These are phyloP conservation scores for Saraca asoca DNA, from an alignment of 331 rosid species.

Conservation along the genomic window DNA sequence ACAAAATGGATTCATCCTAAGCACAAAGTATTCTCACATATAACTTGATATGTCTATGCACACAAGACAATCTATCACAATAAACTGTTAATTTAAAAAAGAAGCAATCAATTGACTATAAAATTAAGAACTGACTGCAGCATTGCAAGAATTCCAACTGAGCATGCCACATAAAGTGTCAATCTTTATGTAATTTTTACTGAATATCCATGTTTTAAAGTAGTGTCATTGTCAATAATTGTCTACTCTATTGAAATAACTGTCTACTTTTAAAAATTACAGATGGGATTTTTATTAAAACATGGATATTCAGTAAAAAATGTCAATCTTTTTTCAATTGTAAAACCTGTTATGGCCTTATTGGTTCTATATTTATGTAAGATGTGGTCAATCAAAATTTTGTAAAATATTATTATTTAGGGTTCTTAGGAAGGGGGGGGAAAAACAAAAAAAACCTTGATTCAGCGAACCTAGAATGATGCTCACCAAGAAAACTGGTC, in stretches of 20 bases:
- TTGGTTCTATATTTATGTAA: constrained; percentile 12
- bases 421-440: neutral
- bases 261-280: too few relatives aligned
- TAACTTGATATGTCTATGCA: constrained; percentile 18
- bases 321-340: constrained; percentile 3
- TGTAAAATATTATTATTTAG: neutral
- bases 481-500: constrained; percentile 84
- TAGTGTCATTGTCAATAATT: too few relatives aligned
- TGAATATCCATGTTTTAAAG: too few relatives aligned
- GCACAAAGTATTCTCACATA: constrained; percentile 7
- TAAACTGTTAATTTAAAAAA: neutral
- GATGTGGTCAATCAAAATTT: constrained; percentile 26
- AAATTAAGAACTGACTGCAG: neutral
- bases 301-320: neutral
- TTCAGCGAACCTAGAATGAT: constrained; percentile 6
- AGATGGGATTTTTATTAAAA: constrained; percentile 13
- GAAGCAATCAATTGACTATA: neutral
- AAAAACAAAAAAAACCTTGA: constrained; percentile 10
- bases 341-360: constrained; percentile 12
- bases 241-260: too few relatives aligned
- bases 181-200: too few relatives aligned
- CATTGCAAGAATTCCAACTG: neutral
- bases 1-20: neutral
- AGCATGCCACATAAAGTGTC: too few relatives aligned
- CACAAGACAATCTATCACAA: constrained; percentile 20